Conservation (phyloP, 1,139 yeast species). For the Scheffersomyces insectosa region DNA sequence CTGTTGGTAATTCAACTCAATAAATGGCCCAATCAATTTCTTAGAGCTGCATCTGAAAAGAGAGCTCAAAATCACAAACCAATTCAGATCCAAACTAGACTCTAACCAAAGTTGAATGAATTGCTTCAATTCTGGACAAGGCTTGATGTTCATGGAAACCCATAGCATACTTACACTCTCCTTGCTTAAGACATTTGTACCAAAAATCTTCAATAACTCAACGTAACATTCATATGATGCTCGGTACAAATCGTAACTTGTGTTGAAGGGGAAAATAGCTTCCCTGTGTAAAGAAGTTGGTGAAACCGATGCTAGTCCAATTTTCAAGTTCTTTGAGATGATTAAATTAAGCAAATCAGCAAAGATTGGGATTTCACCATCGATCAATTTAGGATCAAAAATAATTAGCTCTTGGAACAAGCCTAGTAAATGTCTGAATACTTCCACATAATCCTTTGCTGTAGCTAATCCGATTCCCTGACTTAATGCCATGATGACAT, state of each 20-base stretch:
- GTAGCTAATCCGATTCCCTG: slow-evolving; percentile 36
- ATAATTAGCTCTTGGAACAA: slow-evolving; percentile 43
- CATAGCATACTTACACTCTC: slow-evolving; percentile 41
- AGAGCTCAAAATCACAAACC: slow-evolving; percentile 43
- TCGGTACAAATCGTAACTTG: slow-evolving; percentile 36
- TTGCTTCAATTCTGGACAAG: slow-evolving; percentile 36
- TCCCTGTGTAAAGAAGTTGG: slow-evolving; percentile 39
- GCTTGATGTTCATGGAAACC: slow-evolving; percentile 46
- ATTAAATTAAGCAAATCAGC: slow-evolving; percentile 32
- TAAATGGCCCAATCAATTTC: slow-evolving; percentile 39
- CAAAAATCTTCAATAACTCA: slow-evolving; percentile 42
- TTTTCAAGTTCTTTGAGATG: slow-evolving; percentile 38
- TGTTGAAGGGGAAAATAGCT: slow-evolving; percentile 40
- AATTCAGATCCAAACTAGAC: slow-evolving; percentile 33
- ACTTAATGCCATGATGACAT: slow-evolving; percentile 31
- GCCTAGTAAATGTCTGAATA: slow-evolving; percentile 27
- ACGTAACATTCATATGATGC: slow-evolving; percentile 42
- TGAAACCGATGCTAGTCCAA: slow-evolving; percentile 33
- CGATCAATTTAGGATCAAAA: slow-evolving; percentile 39
- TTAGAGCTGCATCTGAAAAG: slow-evolving; percentile 40
- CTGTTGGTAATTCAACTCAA: slow-evolving; percentile 41
- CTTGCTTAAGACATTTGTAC: slow-evolving; percentile 32
- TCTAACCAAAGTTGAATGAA: slow-evolving; percentile 45
- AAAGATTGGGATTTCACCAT: slow-evolving; percentile 32
- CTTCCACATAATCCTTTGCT: slow-evolving; percentile 27